Conservation (phyloP, 2,329 filamentous ascomycete species). For the Talaromyces albobiverticillius region DNA sequence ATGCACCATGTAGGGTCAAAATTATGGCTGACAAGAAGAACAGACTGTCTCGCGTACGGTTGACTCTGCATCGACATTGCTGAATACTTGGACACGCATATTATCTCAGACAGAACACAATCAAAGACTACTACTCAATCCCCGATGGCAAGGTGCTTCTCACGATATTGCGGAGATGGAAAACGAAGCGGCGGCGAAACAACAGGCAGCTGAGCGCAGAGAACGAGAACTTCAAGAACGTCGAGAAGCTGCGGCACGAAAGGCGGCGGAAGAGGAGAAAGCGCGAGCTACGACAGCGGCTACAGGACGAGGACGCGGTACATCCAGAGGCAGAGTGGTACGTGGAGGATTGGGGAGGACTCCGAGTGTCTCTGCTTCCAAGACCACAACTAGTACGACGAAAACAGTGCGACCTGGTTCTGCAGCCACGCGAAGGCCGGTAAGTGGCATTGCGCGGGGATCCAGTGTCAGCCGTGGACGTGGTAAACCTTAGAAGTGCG, state of each 20-base stretch:
- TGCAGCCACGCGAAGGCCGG: conserved; percentile 33
- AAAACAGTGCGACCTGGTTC: conserved; percentile 6
- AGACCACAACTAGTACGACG: conserved; percentile 5
- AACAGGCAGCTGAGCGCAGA: conserved; percentile 73
- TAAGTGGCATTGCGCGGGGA: conserved; percentile 39
- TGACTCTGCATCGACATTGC: conserved; percentile 77
- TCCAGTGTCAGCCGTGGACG: conserved; percentile 33
- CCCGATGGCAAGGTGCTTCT: conserved; percentile 82
- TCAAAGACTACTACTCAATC: conserved; percentile 84
- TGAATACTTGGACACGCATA: conserved; percentile 95
- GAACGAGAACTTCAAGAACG: conserved; percentile 76
- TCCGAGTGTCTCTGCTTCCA: conserved; percentile 29
- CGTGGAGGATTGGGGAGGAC: conserved; percentile 32
- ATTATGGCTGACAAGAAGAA: conserved; percentile 13
- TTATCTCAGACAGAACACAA: conserved; percentile 97
- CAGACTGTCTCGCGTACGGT: conserved; percentile 85
- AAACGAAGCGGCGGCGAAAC: conserved; percentile 69
- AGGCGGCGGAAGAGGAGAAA: conserved; percentile 49
- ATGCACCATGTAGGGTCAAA: neutral
- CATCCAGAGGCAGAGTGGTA: conserved; percentile 32
- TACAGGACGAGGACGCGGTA: conserved; percentile 29
- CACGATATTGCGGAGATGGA: conserved; percentile 86
- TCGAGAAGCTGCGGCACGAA: conserved; percentile 63
- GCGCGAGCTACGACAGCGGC: conserved; percentile 32
- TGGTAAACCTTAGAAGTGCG: conserved; percentile 17